Evolutionary conservation across 345 rosid genomes (phyloP), one percentile per base, ranked within the genome.

Genomic region (Trapa bicornis): DNA sequence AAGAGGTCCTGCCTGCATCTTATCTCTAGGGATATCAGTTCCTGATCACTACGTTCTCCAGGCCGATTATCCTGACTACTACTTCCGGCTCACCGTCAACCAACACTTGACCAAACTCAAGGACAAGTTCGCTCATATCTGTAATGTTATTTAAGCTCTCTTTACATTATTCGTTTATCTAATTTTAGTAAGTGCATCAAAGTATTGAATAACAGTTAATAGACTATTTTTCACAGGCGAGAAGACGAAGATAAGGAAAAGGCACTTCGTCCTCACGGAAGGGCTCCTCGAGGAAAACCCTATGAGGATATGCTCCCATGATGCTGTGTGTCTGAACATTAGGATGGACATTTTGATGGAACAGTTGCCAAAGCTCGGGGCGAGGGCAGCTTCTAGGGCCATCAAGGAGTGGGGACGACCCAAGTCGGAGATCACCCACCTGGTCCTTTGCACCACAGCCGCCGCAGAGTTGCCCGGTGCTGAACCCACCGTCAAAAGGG

Each of bases 391-490:
- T 14, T 12, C 35, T 36, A 75, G 73, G 66, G 85, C 85, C 71
- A 72, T 81, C 42, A 70, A 79, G 43, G 80, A 79, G 53, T 79
- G 85, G 85, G 80, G 76, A 3, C 83, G 77, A 65, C 77, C 83
- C 67, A 78, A 69, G 43, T 80, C 82, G 58, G 78, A 72, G 45
- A 76, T 82, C 67, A 82, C 86, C 4, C 86, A 82, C 45, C 36
- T 82, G 15, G 35, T 56, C 35, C 2, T 56, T 12, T 39, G 35
- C 50, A 6, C 65, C 15, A 3, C 15, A 0, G 52, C 13, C 0
- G 91, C 91, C 0, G 93, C 84, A 0, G 96, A 87, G 82, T 87
- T 87, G 93, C 92, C 96, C 11, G 96, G 93, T 1, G 96, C 93
- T 0, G 96, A 86, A 5, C 86, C 92, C 12, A 83, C 90, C 1